Percentiles rank a stretch among this genome's conserved stretches.
Conservation (phyloP, 2,329 filamentous ascomycete genomes). For the Alternaria sp. region DNA sequence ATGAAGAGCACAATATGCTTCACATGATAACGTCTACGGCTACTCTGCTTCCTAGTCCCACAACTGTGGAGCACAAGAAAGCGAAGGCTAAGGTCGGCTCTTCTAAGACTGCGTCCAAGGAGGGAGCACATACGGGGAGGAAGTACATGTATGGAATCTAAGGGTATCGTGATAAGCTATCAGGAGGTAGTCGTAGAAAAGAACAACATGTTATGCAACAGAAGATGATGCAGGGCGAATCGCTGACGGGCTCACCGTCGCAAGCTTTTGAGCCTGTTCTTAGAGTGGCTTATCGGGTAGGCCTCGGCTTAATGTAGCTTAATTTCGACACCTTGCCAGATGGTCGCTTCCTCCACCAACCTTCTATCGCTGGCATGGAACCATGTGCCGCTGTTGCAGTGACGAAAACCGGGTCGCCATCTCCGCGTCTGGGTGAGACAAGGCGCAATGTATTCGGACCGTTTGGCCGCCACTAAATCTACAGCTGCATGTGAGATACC, state of each 20-base stretch:
- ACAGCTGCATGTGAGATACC: constrained; percentile 34
- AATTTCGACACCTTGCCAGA: constrained; percentile 20
- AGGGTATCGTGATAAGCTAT: too few relatives aligned
- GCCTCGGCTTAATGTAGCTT: constrained; percentile 26
- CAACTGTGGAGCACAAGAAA: too few relatives aligned
- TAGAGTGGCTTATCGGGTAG: constrained; percentile 19
- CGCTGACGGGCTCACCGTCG: not conserved
- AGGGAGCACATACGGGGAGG: too few relatives aligned
- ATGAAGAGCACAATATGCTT: too few relatives aligned
- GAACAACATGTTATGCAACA: too few relatives aligned
- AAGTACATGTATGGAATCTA: too few relatives aligned
- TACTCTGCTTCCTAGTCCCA: too few relatives aligned
- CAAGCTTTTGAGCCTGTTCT: constrained; percentile 10
- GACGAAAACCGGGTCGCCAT: constrained; percentile 14
- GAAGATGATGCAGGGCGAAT: not conserved
- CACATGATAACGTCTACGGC: too few relatives aligned
- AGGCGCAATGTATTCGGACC: constrained; percentile 40
- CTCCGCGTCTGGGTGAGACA: constrained; percentile 9
- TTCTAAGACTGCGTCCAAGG: too few relatives aligned
- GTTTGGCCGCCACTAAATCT: constrained; percentile 44
- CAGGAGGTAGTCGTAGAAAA: too few relatives aligned
- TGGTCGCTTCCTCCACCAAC: constrained; percentile 8
- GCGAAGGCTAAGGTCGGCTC: too few relatives aligned
- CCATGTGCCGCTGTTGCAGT: constrained; percentile 12
- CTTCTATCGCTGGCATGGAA: constrained; percentile 3